These are phyloP conservation scores for Cronartium quercuum DNA, from an alignment of 1,284 basidiomycete genomes.

Conservation along the genomic window DNA sequence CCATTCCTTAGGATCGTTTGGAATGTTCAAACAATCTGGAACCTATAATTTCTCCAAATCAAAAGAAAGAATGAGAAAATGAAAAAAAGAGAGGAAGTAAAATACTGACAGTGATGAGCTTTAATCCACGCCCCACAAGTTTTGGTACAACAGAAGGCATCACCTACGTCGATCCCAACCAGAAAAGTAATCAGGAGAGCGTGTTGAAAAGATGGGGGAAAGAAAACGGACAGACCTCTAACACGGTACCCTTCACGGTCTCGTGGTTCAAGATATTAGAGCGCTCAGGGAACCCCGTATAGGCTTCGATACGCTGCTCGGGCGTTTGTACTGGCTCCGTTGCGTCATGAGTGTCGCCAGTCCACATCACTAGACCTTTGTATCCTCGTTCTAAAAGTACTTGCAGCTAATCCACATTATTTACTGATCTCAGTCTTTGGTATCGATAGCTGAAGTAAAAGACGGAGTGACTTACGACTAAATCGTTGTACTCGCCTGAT, in stretches of 20 bases:
- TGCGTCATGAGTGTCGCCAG: neutral
- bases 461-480: neutral
- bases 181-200: neutral
- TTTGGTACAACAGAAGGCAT: conserved; percentile 12
- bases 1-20: conserved; percentile 8
- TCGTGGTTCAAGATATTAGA: neutral
- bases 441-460: neutral
- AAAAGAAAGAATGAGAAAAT: neutral
- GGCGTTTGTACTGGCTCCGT: neutral
- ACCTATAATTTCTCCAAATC: neutral
- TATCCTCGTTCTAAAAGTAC: neutral
- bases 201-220: neutral
- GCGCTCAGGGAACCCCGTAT: neutral
- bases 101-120: neutral
- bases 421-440: neutral
- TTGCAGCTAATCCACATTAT: neutral
- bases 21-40: conserved; percentile 11
- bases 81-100: neutral
- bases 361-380: neutral
- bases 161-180: neutral
- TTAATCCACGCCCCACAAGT: neutral
- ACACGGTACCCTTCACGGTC: neutral
- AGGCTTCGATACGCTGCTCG: neutral
- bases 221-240: neutral
- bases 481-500: conserved; percentile 33